Conservation (phyloP, 2,329 filamentous ascomycete genomes). For the Blastomyces parvus region DNA sequence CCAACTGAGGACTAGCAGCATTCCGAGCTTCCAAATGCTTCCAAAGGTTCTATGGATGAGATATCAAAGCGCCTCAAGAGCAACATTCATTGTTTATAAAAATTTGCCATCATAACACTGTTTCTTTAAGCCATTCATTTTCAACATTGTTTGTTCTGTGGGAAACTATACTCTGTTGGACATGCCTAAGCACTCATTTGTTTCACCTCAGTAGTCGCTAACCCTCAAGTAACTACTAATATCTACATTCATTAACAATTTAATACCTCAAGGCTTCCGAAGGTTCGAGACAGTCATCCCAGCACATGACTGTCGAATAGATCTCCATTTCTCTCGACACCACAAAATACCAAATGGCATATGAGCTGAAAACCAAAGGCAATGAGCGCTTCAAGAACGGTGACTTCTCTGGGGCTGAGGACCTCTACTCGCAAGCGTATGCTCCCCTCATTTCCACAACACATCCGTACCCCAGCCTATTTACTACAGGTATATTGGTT, state of each 20-base stretch:
- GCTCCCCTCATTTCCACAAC: constrained; percentile 11
- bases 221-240: neutral
- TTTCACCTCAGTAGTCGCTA: neutral
- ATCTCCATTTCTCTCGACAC: neutral
- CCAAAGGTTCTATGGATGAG: neutral
- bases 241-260: neutral
- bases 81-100: neutral
- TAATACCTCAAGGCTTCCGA: neutral
- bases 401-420: constrained; percentile 38
- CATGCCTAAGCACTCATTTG: neutral
- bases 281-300: neutral
- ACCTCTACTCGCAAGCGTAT: constrained; percentile 40
- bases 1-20: neutral
- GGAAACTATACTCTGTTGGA: neutral
- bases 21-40: neutral
- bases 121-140: neutral
- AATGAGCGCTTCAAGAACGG: constrained; percentile 40
- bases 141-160: neutral
- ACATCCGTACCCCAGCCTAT: neutral
- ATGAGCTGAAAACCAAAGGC: constrained; percentile 36
- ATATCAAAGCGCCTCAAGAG: neutral
- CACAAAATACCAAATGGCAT: constrained; percentile 22
- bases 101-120: neutral
- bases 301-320: neutral
- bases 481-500: neutral